Percentiles rank a stretch among this genome's conserved stretches.
Conservation (phyloP, 768 basidiomycete genomes). For the Roridomyces roridus region DNA sequence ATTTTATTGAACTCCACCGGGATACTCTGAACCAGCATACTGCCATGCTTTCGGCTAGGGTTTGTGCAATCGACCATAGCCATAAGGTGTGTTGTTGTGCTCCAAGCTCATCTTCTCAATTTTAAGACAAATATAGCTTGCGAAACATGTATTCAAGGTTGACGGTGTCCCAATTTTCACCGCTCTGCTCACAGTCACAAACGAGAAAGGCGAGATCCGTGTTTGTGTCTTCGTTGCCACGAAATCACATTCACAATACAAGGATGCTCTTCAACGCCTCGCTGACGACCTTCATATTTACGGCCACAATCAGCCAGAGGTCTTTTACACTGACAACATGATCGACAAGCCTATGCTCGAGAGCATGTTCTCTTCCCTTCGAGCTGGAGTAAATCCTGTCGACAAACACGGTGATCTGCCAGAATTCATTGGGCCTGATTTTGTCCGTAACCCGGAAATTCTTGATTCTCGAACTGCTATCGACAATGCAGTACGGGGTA, state of each 20-base stretch:
- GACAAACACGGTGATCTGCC: slow-evolving; percentile 32
- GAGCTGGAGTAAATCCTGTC: slow-evolving; percentile 27
- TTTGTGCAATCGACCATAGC: slow-evolving; percentile 33
- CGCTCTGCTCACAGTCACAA: slow-evolving; percentile 32
- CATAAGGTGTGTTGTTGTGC: slow-evolving; percentile 10
- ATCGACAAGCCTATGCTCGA: slow-evolving; percentile 26
- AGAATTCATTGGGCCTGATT: no score
- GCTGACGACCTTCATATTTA: slow-evolving; percentile 9
- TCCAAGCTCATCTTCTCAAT: neutral
- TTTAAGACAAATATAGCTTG: slow-evolving; percentile 17
- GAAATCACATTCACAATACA: slow-evolving; percentile 32
- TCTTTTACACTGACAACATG: slow-evolving; percentile 27
- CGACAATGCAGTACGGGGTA: neutral
- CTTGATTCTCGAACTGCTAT: neutral
- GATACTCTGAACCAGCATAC: slow-evolving; percentile 30
- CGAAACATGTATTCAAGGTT: slow-evolving; percentile 34
- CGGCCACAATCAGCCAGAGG: slow-evolving; percentile 7
- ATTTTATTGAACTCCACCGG: slow-evolving; percentile 18
- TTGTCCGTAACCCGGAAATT: neutral
- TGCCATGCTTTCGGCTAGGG: slow-evolving; percentile 25
- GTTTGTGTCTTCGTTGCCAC: slow-evolving; percentile 32
- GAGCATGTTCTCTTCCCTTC: slow-evolving; percentile 26
- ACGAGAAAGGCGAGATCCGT: slow-evolving; percentile 34
- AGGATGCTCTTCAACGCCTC: neutral
- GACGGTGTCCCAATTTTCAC: slow-evolving; percentile 32